Percentiles rank a stretch among this genome's conserved stretches.
These are phyloP conservation scores for Tetracladium maxilliforme DNA, from an alignment of 2,329 filamentous ascomycete genomes.

Conservation along the genomic window DNA sequence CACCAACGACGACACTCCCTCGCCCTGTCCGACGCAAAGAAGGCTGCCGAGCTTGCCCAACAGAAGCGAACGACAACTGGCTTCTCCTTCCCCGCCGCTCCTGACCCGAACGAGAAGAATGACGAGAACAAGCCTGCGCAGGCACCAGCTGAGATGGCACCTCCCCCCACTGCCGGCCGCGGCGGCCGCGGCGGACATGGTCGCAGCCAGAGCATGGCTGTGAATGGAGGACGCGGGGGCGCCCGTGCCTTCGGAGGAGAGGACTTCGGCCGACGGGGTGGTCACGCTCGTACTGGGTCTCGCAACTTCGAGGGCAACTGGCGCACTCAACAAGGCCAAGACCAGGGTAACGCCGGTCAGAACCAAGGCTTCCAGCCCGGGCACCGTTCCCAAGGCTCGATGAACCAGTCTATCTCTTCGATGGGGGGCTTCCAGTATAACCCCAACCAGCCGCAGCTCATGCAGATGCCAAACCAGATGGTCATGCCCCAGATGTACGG, in stretches of 20 bases:
- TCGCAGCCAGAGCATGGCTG: conserved; percentile 85
- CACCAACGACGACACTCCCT: conserved; percentile 92
- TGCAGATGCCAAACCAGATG: conserved; percentile 78
- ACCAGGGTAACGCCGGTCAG: conserved; percentile 56
- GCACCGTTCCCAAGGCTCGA: conserved; percentile 71
- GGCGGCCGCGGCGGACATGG: conserved; percentile 47
- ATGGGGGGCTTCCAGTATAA: conserved; percentile 84
- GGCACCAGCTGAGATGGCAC: conserved; percentile 6
- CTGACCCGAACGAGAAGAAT: conserved; percentile 11
- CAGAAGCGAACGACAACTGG: conserved; percentile 89
- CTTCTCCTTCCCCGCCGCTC: conserved; percentile 67
- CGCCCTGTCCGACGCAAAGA: conserved; percentile 89
- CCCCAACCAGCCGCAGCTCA: conserved; percentile 70
- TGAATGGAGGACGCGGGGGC: conserved; percentile 54
- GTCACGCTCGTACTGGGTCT: conserved; percentile 70
- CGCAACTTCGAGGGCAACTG: conserved; percentile 97
- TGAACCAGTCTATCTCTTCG: conserved; percentile 72
- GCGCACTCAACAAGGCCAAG: conserved; percentile 61
- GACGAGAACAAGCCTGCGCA: conserved; percentile 6
- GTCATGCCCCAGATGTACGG: conserved; percentile 73
- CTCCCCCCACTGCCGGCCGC: conserved; percentile 15
- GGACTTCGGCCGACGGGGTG: conserved; percentile 65
- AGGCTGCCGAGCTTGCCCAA: conserved; percentile 90
- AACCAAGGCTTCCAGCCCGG: conserved; percentile 76
- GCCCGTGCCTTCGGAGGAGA: conserved; percentile 47